Evolutionary conservation across 2,329 filamentous ascomycete genomes (phyloP).

Genomic region (Epichloe amarillans): DNA sequence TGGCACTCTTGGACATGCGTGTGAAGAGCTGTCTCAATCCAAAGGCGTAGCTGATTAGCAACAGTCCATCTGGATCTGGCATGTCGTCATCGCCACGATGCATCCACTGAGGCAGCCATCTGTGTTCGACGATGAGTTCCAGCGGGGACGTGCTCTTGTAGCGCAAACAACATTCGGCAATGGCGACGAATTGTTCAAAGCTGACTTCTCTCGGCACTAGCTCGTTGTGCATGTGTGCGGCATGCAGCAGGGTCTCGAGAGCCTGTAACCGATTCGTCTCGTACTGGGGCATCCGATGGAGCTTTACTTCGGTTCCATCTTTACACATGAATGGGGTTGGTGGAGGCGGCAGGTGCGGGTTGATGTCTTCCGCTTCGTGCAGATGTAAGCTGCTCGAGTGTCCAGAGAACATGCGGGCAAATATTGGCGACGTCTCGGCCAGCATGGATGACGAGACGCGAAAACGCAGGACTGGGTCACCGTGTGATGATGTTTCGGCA

Average conservation of each 20-base stretch:
- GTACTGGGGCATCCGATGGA: conserved; percentile 40
- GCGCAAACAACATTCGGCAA: conserved; percentile 35
- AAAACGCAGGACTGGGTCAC: conserved; percentile 32
- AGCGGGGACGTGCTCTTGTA: conserved; percentile 39
- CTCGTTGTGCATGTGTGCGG: conserved; percentile 36
- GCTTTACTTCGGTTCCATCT: conserved; percentile 29
- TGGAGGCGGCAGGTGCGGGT: conserved; percentile 21
- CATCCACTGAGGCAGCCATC: conserved; percentile 40
- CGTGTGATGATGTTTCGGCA: conserved; percentile 15
- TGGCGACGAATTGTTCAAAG: conserved; percentile 36
- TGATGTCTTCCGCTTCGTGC: conserved; percentile 25
- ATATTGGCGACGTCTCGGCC: conserved; percentile 37
- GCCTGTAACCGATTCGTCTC: conserved; percentile 29
- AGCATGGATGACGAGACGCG: conserved; percentile 38
- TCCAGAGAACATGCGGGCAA: conserved; percentile 32
- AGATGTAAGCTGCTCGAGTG: conserved; percentile 17
- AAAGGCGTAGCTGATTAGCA: conserved; percentile 41
- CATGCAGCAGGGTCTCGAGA: conserved; percentile 34
- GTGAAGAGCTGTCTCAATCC: conserved; percentile 35
- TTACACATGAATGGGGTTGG: conserved; percentile 24
- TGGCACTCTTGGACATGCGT: conserved; percentile 33
- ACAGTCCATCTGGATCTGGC: conserved; percentile 33
- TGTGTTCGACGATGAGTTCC: conserved; percentile 34
- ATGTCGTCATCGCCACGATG: conserved; percentile 33
- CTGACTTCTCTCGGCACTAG: conserved; percentile 31